Evolutionary conservation across 2,329 filamentous ascomycete genomes (phyloP).

Genomic region (Penicillium corylophilum): DNA sequence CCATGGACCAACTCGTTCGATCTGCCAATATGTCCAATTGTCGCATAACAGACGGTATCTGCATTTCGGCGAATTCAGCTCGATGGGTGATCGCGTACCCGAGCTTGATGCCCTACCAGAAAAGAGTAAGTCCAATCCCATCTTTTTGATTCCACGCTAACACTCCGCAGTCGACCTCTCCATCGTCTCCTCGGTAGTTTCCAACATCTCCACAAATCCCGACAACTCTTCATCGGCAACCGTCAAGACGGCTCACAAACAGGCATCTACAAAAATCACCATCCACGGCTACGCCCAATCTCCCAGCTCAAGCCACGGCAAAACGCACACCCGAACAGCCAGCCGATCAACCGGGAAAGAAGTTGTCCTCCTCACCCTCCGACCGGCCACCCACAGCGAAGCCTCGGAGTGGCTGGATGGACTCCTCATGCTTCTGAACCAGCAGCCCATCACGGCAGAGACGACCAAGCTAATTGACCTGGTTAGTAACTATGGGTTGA

Average conservation of each 20-base stretch:
- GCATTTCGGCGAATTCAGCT: slow-evolving; percentile 82
- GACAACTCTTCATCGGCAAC: slow-evolving; percentile 50
- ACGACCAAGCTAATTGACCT: slow-evolving; percentile 85
- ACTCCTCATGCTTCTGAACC: slow-evolving; percentile 88
- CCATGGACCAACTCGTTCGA: slow-evolving; percentile 46
- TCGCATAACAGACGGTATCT: slow-evolving; percentile 89
- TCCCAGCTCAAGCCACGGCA: slow-evolving; percentile 8
- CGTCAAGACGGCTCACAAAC: slow-evolving; percentile 43
- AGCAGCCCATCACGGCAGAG: slow-evolving; percentile 94
- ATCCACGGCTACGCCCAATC: slow-evolving; percentile 69
- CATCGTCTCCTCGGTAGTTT: slow-evolving; percentile 87
- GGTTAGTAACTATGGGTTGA: slow-evolving; percentile 85
- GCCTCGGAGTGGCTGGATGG: slow-evolving; percentile 98
- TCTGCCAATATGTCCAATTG: slow-evolving; percentile 77
- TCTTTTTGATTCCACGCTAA: slow-evolving; percentile 5
- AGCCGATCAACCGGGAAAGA: slow-evolving; percentile 56
- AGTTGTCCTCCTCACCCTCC: slow-evolving; percentile 74
- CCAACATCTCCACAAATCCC: slow-evolving; percentile 74
- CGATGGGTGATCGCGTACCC: slow-evolving; percentile 64
- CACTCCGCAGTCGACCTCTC: slow-evolving; percentile 68
- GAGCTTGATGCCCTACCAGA: slow-evolving; percentile 71
- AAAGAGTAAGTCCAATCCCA: slow-evolving; percentile 55
- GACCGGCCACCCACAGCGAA: slow-evolving; percentile 74
- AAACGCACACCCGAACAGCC: slow-evolving; percentile 31
- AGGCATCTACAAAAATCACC: slow-evolving; percentile 76